Evolutionary conservation across 768 basidiomycete genomes (phyloP), one percentile per base, ranked within the genome.

Genomic region (Neoboletus subvelutipes): DNA sequence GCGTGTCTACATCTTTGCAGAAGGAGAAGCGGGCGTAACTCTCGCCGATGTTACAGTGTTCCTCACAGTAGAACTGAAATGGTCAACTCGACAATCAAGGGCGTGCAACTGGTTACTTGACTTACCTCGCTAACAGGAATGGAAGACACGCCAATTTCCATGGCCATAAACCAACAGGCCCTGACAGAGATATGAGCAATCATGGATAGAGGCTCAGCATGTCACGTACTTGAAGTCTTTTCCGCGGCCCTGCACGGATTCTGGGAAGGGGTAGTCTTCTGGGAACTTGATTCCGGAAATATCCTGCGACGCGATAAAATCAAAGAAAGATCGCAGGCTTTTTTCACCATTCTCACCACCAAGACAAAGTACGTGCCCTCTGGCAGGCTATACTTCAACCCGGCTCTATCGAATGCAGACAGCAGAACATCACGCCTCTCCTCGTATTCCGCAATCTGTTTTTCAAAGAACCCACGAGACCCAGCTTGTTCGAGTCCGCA

Each of bases 41-140:
- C 71, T 96, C 94, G 28, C 95, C 95, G 53, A 97, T 92, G 55
- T 74, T 73, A 28, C 85, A 80, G 67, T 98, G 95, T 55, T 92
- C 90, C 62, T 86, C 80, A 67, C 92, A 94, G 75, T 96, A 98
- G 75, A 98, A 98, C 92, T 95, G 57, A 36, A 29, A 58, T 40
- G 54, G 49, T 55, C 45, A 61, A 41, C 67, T 58, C 17, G 48
- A 52, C 20, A 42, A 41, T 42, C 20, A 11, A 39, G 7, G 26
- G 15, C 5, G 34, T 10, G 36, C 24, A 39, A 13, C 20, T 29
- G 4, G 13, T 11, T 9, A 36, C 13, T 45, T 20, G n/a, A 67
- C 82, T 65, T 72, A 93, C 93, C 82, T 96, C 94, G 81, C 93
- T 95, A 57, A 94, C 92, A 13, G 94, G 94, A 58, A 98, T 97